phyloP scores from a whole-genome alignment of 257 asterid species.

The Linaria vulgaris region DNA sequence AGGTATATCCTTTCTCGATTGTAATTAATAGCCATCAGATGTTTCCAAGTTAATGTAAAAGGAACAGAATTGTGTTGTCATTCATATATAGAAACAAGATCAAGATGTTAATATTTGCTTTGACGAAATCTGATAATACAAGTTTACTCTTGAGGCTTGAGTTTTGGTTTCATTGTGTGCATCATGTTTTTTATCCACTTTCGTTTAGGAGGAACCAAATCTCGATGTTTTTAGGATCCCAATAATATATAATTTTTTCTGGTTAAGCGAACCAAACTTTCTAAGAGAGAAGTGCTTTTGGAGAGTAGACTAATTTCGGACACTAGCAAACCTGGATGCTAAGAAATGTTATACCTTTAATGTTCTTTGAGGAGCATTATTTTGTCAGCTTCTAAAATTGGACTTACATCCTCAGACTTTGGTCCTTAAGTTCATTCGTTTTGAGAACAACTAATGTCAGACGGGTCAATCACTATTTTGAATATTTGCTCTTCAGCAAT shows the following conservation, averaged over 20 bases:
- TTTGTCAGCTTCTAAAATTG: not conserved
- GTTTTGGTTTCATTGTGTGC: conserved; percentile 1
- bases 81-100: not conserved
- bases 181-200: not conserved
- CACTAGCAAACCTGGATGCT: not conserved
- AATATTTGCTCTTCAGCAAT: not conserved
- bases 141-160: not conserved
- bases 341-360: no score
- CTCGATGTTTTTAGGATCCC: not conserved
- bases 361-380: not conserved
- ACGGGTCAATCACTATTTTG: not conserved
- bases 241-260: not conserved
- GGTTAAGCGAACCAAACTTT: conserved; percentile 8
- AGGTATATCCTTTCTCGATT: conserved; percentile 39
- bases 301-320: conserved; percentile 1
- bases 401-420: not conserved
- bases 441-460: no score
- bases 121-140: conserved; percentile 3
- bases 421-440: not conserved
- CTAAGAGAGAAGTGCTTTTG: not conserved
- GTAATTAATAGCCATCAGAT: conserved; percentile 7
- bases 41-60: conserved; percentile 7
- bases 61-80: conserved; percentile 3
- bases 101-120: conserved; percentile 7
- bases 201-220: conserved; percentile 6